Percentiles rank a stretch among this genome's conserved stretches.
Conservation (phyloP, 2,329 filamentous ascomycete genomes). For the Hypoxylon sp. region DNA sequence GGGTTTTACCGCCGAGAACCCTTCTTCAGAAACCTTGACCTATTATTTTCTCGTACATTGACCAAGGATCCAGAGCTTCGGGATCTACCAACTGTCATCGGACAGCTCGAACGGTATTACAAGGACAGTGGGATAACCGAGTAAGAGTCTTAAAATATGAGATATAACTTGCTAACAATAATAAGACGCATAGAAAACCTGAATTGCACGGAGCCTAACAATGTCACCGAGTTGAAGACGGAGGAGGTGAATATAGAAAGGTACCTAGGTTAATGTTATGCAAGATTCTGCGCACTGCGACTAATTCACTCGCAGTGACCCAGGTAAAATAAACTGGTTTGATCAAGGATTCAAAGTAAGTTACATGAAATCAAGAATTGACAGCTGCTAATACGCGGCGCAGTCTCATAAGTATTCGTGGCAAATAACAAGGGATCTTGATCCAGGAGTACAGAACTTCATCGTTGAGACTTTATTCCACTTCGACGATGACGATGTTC, state of each 20-base stretch:
- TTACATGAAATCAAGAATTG: neutral
- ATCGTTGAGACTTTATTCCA: neutral
- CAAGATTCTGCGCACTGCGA: too few relatives aligned
- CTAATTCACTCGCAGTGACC: neutral
- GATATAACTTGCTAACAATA: neutral
- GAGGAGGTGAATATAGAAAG: too few relatives aligned
- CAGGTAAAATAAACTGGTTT: neutral
- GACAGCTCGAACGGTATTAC: neutral
- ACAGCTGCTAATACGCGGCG: neutral
- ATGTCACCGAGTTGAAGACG: too few relatives aligned
- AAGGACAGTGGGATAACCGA: neutral
- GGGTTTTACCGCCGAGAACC: constrained; percentile 1
- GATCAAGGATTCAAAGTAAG: constrained; percentile 1
- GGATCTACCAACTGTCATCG: constrained; percentile 5
- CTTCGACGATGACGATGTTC: neutral
- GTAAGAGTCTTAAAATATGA: neutral
- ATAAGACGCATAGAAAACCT: neutral
- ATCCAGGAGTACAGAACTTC: neutral
- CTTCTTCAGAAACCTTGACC: constrained; percentile 6
- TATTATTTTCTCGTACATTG: neutral
- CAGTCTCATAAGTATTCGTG: constrained; percentile 5
- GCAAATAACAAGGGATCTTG: constrained; percentile 3
- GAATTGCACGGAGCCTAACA: neutral
- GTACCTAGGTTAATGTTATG: neutral
- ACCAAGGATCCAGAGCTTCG: constrained; percentile 4